Percentiles rank a stretch among this genome's conserved stretches.
Conservation (phyloP, 345 rosid genomes). For the Geranium brycei region DNA sequence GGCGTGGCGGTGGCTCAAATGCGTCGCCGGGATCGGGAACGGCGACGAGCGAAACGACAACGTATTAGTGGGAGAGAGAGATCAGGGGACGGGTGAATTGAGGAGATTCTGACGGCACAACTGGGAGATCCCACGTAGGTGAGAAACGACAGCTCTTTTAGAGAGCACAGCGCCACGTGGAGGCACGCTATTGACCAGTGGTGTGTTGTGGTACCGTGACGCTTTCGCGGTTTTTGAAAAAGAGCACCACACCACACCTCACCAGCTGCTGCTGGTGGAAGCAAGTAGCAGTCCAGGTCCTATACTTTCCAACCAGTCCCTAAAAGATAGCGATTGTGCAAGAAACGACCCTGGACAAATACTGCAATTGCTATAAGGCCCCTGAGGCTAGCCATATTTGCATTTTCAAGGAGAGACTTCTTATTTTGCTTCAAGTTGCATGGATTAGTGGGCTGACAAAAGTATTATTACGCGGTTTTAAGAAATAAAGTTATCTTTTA, state of each 20-base stretch:
- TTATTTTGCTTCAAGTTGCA: background rate
- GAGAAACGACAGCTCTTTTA: no score
- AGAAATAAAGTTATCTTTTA: no score
- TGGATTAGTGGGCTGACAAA: background rate
- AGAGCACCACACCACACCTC: background rate
- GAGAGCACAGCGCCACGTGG: slow-evolving; percentile 10
- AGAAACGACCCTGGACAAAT: background rate
- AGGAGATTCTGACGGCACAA: slow-evolving; percentile 13
- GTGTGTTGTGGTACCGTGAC: slow-evolving; percentile 5
- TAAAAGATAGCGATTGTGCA: background rate
- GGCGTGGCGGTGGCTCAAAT: background rate
- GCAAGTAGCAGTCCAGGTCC: background rate
- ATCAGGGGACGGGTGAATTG: slow-evolving; percentile 6
- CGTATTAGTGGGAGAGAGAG: slow-evolving; percentile 6
- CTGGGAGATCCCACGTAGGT: slow-evolving; percentile 16
- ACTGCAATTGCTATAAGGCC: background rate
- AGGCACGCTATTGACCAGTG: slow-evolving; percentile 4
- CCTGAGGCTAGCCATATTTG: background rate
- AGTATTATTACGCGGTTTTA: no score
- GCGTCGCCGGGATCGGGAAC: slow-evolving; percentile 1
- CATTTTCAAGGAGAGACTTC: no score
- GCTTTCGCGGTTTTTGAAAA: slow-evolving; percentile 2
- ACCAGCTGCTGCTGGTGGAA: background rate
- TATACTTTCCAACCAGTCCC: background rate
- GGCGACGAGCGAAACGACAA: slow-evolving; percentile 12